phyloP scores from a whole-genome alignment of 495 filamentous ascomycete genomes.

The Aspergillus steynii region DNA sequence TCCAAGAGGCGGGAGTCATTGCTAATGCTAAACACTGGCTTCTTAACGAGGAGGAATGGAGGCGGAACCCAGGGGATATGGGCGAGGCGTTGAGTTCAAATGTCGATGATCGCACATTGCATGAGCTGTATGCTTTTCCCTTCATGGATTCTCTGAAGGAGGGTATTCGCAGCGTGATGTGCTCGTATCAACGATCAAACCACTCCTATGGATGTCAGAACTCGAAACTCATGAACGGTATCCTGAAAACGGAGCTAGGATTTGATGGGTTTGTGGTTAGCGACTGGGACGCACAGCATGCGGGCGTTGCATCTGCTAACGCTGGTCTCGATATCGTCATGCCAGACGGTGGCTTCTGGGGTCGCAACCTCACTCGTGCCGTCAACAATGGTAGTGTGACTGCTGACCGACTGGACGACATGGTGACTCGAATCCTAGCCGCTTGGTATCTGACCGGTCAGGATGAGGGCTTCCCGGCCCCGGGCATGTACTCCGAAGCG shows the following conservation, averaged over 20 bases:
- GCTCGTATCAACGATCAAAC: conserved; percentile 64
- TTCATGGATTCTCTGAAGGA: conserved; percentile 57
- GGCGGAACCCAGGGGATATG: conserved; percentile 41
- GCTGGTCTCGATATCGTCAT: conserved; percentile 56
- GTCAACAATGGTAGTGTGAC: conserved; percentile 50
- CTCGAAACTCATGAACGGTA: conserved; percentile 46
- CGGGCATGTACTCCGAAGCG: conserved; percentile 66
- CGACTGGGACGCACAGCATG: conserved; percentile 62
- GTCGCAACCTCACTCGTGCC: conserved; percentile 39
- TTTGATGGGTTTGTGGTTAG: conserved; percentile 70
- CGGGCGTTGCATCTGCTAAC: conserved; percentile 46
- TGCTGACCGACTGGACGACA: conserved; percentile 52
- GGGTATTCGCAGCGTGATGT: conserved; percentile 58
- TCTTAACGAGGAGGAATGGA: conserved; percentile 62
- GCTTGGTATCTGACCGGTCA: conserved; percentile 55
- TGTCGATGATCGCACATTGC: conserved; percentile 62
- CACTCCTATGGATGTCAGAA: conserved; percentile 58
- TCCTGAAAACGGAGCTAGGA: conserved; percentile 77
- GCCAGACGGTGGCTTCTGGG: conserved; percentile 48
- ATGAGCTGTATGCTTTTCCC: conserved; percentile 65
- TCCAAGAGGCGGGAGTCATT: conserved; percentile 46
- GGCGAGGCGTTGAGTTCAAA: conserved; percentile 52
- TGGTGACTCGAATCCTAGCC: conserved; percentile 48
- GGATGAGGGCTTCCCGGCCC: conserved; percentile 47
- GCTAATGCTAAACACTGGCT: conserved; percentile 56